Base-by-base conservation (phyloP, 2,329 filamentous ascomycete species). In the Leptographium lundbergii region DNA sequence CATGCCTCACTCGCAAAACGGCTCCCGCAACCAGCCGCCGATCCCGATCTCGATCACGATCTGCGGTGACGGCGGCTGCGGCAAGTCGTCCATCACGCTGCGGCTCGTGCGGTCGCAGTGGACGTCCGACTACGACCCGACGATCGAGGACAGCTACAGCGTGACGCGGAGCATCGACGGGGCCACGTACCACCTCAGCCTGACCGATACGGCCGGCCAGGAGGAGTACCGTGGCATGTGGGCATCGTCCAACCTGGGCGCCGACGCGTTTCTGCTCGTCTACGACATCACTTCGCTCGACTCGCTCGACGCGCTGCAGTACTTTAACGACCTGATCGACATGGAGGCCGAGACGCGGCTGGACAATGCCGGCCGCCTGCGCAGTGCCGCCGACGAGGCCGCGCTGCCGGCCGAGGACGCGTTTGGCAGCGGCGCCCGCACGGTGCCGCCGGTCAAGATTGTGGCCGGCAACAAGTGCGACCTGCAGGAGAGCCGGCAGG, bases 201-300 rank as follows among this genome's bases (percentile, higher is more conserved):
- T 94, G 56, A 92, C 88, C 61, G 89, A 94, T 75, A 92, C 89
- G 1, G 89, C 89, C 29, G 89, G 89, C n/a, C 89, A 94, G 71
- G 89, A 94, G 73, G 89, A 94, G 74, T 94, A 94, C 75, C 86
- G 89, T 65, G 86, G 87, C 66, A 88, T 94, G 77, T 94, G 89
- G 89, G 88, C 87, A 1, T 80, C 84, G 39, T 85, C 85, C 27
- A 92, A 91, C 70, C 81, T 92, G 19, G 80, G 82, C 69, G 86
- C 87, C 62, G 89, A 94, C 69, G 89, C 88, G 63, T 94, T 92
- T 74, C 78, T 94, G 25, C 81, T 94, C 66, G 89, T 94, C 65
- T 94, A 94, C 79, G 89, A 94, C 74, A 92, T 94, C 72, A 94
- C 89, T 1, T 82, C 81, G 51, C 70, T 73, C 60, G 77, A 82